These are phyloP conservation scores for Nothophoma quercina DNA, from an alignment of 2,329 filamentous ascomycete species.

Conservation along the genomic window DNA sequence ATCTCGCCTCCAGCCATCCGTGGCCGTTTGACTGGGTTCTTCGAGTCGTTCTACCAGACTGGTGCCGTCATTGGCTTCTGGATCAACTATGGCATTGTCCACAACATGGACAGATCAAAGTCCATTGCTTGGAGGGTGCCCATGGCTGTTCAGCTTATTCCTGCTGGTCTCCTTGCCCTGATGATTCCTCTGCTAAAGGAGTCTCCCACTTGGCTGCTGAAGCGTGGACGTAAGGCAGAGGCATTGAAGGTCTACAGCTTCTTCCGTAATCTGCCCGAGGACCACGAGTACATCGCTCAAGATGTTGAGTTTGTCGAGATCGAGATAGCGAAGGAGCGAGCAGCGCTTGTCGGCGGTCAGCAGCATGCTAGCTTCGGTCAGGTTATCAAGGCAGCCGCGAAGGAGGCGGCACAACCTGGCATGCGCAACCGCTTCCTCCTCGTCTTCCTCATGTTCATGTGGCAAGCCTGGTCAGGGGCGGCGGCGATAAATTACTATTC, in stretches of 20 bases:
- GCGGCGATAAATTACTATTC: constrained; percentile 75
- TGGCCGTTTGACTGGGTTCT: constrained; percentile 62
- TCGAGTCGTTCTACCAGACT: constrained; percentile 59
- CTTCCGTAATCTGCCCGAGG: constrained; percentile 66
- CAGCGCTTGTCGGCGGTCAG: constrained; percentile 35
- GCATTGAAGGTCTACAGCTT: constrained; percentile 62
- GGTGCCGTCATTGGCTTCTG: constrained; percentile 49
- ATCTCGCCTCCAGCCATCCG: constrained; percentile 65
- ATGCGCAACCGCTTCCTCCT: constrained; percentile 71
- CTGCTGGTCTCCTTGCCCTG: constrained; percentile 64
- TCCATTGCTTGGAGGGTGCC: constrained; percentile 56
- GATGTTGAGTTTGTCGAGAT: constrained; percentile 75
- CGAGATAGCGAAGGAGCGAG: constrained; percentile 59
- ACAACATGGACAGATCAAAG: constrained; percentile 55
- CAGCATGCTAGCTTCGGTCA: constrained; percentile 36
- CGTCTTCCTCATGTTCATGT: constrained; percentile 77
- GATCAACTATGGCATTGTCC: constrained; percentile 55
- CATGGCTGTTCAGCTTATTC: constrained; percentile 71
- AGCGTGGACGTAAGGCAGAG: constrained; percentile 50
- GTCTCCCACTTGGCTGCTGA: constrained; percentile 55
- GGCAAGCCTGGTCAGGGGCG: constrained; percentile 58
- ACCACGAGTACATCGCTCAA: constrained; percentile 75
- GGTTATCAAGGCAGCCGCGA: constrained; percentile 41
- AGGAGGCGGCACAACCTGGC: constrained; percentile 44
- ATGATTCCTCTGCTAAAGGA: constrained; percentile 55